These are phyloP conservation scores for Coprinopsis marcescibilis DNA, from an alignment of 768 basidiomycete genomes.

Conservation along the genomic window DNA sequence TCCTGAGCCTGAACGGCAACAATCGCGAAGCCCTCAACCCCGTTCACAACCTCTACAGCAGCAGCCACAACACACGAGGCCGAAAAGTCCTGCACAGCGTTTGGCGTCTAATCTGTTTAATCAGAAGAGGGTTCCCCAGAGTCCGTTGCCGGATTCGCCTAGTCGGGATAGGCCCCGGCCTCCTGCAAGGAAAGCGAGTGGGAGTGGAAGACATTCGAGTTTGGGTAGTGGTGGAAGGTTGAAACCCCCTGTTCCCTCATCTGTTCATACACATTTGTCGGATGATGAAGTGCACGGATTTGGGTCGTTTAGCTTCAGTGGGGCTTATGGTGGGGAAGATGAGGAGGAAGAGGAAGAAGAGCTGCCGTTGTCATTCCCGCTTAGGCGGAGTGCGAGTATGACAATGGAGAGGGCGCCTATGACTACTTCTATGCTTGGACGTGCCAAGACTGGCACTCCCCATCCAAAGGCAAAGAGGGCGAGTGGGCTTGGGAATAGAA, in stretches of 20 bases:
- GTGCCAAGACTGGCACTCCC: not conserved
- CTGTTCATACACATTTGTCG: not conserved
- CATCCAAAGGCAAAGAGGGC: not conserved
- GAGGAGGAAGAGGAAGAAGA: conserved; percentile 31
- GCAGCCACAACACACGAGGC: conserved; percentile 6
- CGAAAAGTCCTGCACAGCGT: conserved; percentile 5
- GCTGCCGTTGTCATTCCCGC: conserved; percentile 25
- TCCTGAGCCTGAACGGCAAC: conserved; percentile 32
- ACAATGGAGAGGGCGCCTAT: not conserved
- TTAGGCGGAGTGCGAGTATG: not conserved
- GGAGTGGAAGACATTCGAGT: too few species aligned
- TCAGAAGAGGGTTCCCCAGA: conserved; percentile 56
- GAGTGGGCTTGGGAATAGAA: not conserved
- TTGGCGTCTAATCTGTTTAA: conserved; percentile 35
- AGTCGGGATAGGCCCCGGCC: conserved; percentile 55
- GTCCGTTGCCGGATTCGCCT: conserved; percentile 52
- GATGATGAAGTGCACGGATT: not conserved
- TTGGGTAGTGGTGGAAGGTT: too few species aligned
- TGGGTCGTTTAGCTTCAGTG: conserved; percentile 5
- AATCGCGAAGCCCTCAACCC: conserved; percentile 20
- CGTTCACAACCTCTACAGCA: conserved; percentile 6
- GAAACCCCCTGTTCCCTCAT: not conserved
- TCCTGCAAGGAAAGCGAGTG: conserved; percentile 38
- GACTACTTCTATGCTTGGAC: not conserved
- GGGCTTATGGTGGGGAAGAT: conserved; percentile 9